Evolutionary conservation across 306 rosid genomes (phyloP).

Genomic region (Cucurbita argyrosperma): DNA sequence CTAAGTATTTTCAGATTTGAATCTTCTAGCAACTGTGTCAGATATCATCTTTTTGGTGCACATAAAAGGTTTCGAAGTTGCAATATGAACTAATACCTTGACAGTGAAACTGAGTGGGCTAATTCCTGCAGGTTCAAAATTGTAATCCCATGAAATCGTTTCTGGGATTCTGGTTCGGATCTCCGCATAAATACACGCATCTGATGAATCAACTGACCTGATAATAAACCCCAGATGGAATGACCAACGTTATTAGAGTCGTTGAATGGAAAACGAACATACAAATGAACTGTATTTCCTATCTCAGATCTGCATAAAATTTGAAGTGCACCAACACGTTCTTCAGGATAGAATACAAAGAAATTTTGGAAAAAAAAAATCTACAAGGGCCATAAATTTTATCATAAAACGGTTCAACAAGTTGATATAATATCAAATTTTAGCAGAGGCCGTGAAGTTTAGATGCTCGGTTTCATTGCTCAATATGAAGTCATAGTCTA

Average conservation of each 20-base stretch:
- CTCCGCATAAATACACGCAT: conserved; percentile 78
- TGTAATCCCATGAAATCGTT: conserved; percentile 76
- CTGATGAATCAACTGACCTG: conserved; percentile 71
- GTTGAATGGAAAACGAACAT: neutral
- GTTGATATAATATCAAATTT: neutral
- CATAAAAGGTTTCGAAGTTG: neutral
- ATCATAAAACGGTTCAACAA: neutral
- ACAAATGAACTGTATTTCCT: neutral
- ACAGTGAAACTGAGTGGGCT: conserved; percentile 74
- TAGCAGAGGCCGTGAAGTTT: neutral
- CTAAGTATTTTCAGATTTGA: neutral
- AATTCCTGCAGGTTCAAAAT: conserved; percentile 82
- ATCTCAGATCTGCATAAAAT: neutral
- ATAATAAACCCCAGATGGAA: conserved; percentile 5
- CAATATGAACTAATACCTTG: conserved; percentile 30
- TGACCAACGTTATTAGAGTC: neutral
- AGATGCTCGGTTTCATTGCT: neutral
- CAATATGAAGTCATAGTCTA: neutral
- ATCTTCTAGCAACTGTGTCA: neutral
- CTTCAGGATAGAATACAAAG: neutral
- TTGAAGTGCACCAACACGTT: neutral
- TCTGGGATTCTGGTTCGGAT: conserved; percentile 93
- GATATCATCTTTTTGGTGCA: neutral
- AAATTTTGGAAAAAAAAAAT: neutral
- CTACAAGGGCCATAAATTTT: neutral